phyloP scores from a whole-genome alignment of 164 flowering plant species.

The Cinnamomum chago region DNA sequence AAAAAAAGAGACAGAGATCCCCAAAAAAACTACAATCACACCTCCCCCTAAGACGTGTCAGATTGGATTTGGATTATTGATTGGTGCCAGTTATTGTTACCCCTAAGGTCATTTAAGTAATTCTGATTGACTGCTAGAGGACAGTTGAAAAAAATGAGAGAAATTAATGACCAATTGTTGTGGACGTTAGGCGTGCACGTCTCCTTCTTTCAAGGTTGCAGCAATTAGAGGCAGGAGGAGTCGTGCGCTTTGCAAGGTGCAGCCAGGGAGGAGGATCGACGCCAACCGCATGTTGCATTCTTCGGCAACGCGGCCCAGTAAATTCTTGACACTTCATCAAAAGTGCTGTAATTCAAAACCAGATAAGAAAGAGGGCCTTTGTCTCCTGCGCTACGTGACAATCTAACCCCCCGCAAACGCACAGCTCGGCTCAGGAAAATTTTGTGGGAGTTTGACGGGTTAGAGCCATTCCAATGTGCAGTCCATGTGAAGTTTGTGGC shows the following conservation, averaged over 20 bases:
- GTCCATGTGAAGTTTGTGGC: background rate
- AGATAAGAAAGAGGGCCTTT: background rate
- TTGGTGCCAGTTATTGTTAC: background rate
- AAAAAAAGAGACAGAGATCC: too few relatives aligned
- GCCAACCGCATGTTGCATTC: background rate
- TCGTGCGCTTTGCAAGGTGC: background rate
- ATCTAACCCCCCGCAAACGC: background rate
- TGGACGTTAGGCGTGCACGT: background rate
- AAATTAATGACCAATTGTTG: background rate
- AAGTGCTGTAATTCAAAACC: background rate
- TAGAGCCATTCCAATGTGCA: background rate
- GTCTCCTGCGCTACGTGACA: background rate
- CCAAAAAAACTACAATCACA: background rate
- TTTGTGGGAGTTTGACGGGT: background rate
- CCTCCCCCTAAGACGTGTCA: background rate
- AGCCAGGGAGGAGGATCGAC: background rate
- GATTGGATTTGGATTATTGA: background rate
- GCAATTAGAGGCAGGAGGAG: background rate
- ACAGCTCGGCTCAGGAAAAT: too few relatives aligned
- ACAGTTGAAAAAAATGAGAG: too few relatives aligned
- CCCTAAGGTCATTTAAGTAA: background rate
- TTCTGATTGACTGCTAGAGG: background rate
- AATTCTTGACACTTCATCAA: background rate
- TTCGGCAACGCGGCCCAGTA: background rate
- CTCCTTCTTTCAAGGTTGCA: background rate